These are phyloP conservation scores for Seiridium cupressi DNA, from an alignment of 2,329 filamentous ascomycete genomes.

Conservation along the genomic window DNA sequence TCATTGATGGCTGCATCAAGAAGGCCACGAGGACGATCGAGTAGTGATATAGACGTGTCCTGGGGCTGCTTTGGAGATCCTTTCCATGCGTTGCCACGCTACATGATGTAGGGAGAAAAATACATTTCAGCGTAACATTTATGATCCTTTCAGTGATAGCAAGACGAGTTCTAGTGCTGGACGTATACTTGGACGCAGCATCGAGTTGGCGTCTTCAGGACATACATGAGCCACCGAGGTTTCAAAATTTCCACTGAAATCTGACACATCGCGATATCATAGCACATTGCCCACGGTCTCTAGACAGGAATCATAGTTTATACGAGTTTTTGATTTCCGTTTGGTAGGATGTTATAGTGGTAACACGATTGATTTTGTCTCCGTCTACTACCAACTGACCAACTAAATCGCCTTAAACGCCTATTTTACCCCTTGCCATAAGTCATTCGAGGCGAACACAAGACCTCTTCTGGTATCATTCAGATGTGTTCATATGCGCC, in stretches of 20 bases:
- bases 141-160: too few relatives aligned
- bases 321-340: neutral
- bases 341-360: neutral
- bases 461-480: conserved; percentile 1
- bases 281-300: too few relatives aligned
- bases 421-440: neutral
- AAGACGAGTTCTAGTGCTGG: too few relatives aligned
- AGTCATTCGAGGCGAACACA: conserved; percentile 1
- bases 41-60: neutral
- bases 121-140: too few relatives aligned
- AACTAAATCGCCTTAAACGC: neutral
- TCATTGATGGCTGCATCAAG: conserved; percentile 51
- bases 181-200: too few relatives aligned
- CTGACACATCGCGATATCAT: too few relatives aligned
- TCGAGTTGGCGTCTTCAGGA: too few relatives aligned
- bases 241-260: too few relatives aligned
- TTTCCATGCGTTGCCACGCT: too few relatives aligned
- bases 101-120: too few relatives aligned
- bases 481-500: neutral
- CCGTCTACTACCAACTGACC: neutral
- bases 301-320: neutral
- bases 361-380: neutral
- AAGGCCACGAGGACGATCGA: conserved; percentile 41
- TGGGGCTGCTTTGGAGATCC: too few relatives aligned
- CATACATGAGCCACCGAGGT: too few relatives aligned